Evolutionary conservation across 768 basidiomycete species (phyloP).

Genomic region (Boletus vinaceobasis): DNA sequence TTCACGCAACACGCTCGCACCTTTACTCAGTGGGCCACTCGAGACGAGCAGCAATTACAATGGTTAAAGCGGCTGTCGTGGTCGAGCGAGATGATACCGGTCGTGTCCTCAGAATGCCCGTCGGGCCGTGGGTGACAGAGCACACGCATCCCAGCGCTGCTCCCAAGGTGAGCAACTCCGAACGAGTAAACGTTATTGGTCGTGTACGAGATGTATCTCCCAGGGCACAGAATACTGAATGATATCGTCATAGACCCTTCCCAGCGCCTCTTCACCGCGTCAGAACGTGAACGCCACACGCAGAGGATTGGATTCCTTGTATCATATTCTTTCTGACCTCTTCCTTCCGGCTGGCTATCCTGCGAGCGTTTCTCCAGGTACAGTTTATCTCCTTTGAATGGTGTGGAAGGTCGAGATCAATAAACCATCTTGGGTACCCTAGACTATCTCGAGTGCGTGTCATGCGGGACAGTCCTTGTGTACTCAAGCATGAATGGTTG

Average conservation of each 20-base stretch:
- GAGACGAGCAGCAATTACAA: not conserved
- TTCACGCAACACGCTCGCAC: not conserved
- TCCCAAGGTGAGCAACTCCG: conserved; percentile 16
- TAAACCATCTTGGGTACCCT: not conserved
- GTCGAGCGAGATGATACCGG: conserved; percentile 23
- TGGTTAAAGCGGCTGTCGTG: conserved; percentile 4
- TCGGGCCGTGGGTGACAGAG: conserved; percentile 1
- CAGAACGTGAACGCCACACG: not conserved
- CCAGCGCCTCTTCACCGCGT: not conserved
- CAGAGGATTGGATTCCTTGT: conserved; percentile 1
- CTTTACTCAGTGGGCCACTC: not conserved
- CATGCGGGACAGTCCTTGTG: not conserved
- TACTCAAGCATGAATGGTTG: not conserved
- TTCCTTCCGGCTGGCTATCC: conserved; percentile 67
- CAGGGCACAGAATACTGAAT: conserved; percentile 5
- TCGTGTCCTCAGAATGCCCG: conserved; percentile 16
- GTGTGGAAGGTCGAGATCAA: not conserved
- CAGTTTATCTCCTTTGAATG: not conserved
- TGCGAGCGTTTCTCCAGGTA: conserved; percentile 57
- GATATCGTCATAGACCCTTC: not conserved
- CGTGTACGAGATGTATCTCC: not conserved
- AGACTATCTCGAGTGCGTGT: conserved; percentile 56
- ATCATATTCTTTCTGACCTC: conserved; percentile 29
- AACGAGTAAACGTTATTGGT: not conserved
- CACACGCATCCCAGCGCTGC: not conserved